Base-by-base conservation (phyloP, 768 basidiomycete species). In the Lactifluus echinatus region DNA sequence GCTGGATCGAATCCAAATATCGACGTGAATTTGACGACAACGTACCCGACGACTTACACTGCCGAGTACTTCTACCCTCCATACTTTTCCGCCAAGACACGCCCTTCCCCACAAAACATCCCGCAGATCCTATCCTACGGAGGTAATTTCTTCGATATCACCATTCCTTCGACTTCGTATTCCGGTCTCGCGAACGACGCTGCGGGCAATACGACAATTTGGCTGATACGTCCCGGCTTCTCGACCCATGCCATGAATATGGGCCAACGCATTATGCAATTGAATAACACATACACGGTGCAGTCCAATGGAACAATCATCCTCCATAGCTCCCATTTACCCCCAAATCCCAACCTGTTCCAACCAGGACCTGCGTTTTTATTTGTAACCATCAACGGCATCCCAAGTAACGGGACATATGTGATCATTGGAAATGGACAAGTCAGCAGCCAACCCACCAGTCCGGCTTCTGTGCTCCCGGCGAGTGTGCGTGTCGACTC, bases 1-100 rank as follows among this genome's bases (percentile, higher is more conserved):
- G 91, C 90, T 29, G 95, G 95, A 7, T 92, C 90, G 31, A 97
- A 97, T 73, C 93, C 94, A 1, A 94, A 94, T 66, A 76, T 87
- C 33, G 93, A 97, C 64, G 85, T 87, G 59, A 84, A 86, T 64
- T 59, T 73, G 33, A 69, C 73, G n/a, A 77, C 79, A 10, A 37
- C 75, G 34, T 92, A 76, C 75, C 84, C 86, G 1, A 92, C 92
- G 2, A 81, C 84, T 26, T 94, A 93, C 66, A 74, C 81, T 31
- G 84, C 87, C 1, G 93, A 95, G 68, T 78, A 85, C 39, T 99
- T 93, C 76, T 97, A 93, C 74, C 95, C 95, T 0, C 77, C 83
- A 11, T 99, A 95, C 74, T 97, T 87, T 74, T 75, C 79, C 39
- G 78, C 85, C 11, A 66, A 71, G 44, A 74, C 75, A 0, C 85